Base-by-base conservation (phyloP, 805 yeast species). In the Blastobotrys parvus region DNA sequence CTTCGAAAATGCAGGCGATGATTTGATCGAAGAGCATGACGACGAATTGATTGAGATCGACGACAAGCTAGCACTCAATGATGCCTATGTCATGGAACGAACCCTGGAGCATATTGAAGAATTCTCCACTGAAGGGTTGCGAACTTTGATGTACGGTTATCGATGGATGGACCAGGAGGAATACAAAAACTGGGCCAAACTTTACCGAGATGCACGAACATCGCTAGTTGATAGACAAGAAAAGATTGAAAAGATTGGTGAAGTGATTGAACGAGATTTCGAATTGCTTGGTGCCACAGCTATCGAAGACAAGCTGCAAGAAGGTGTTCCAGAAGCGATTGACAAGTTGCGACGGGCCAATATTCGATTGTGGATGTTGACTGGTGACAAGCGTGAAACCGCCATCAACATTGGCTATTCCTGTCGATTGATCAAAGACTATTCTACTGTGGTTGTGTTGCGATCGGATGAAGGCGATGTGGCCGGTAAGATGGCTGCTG, bases 361-460 rank as follows among this genome's bases (percentile, higher is more conserved):
- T 2, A 87, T 92, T 45, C 86, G 82, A 56, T 65, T 92, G 70
- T 92, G 99, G 99, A 92, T 92, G 97, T 68, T 92, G 38, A 92
- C 99, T 0, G 99, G 99, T 36, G 99, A 92, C 60, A 94, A 94
- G 59, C 71, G 97, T 46, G 99, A 92, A 62, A 92, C 99, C 0
- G 99, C 99, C 1, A 88, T 92, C 47, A 92, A 88, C 57, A 90
- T 92, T 62, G 98, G 97, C 0, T 85, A 89, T 56, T 84, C 98
- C 4, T 92, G 98, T 62, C 79, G 87, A 29, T 68, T 92, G 50
- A 90, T 92, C 56, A 84, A 90, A 55, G 98, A 92, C 56, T 92
- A 83, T 58, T 87, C 96, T 0, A 83, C 94, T 0, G 85, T 92
- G 11, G 79, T 90, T 11, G 64, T 88, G n/a, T 64, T 92, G 39